These are phyloP conservation scores for Nicotiana benthamiana DNA, from an alignment of 257 asterid genomes.

Conservation along the genomic window DNA sequence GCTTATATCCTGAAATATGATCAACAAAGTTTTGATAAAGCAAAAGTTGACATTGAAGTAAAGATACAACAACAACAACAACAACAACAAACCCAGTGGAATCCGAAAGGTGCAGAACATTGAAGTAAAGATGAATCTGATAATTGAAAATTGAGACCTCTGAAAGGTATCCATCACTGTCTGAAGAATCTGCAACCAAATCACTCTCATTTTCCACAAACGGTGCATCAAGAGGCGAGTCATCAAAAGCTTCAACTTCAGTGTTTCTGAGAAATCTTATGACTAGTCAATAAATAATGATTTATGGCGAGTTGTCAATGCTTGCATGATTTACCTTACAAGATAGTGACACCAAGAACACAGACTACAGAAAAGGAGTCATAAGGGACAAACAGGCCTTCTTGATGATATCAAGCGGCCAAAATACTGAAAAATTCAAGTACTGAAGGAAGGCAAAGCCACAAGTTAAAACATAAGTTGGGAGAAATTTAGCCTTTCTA, in stretches of 20 bases:
- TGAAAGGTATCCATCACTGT: constrained; percentile 93
- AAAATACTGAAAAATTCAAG: not conserved
- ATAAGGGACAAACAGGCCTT: not conserved
- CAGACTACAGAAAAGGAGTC: not conserved
- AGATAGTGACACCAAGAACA: not conserved
- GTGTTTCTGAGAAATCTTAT: constrained; percentile 31
- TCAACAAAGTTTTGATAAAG: constrained; percentile 9
- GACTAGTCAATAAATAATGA: not conserved
- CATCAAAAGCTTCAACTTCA: constrained; percentile 29
- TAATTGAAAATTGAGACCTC: constrained; percentile 51
- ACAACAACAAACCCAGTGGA: no score
- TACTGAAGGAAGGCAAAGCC: not conserved
- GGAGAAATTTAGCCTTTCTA: not conserved
- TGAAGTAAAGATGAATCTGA: constrained; percentile 2
- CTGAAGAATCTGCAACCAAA: constrained; percentile 51
- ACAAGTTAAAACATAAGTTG: not conserved
- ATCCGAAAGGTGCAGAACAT: not conserved
- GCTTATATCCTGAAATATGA: constrained; percentile 49
- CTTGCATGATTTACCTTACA: not conserved
- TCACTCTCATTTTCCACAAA: constrained; percentile 47
- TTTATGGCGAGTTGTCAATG: not conserved
- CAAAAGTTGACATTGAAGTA: constrained; percentile 14
- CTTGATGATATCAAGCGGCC: not conserved
- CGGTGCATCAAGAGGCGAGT: constrained; percentile 48
- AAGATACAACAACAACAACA: not conserved